These are phyloP conservation scores for Cadophora gregata DNA, from an alignment of 2,329 filamentous ascomycete species.

Conservation along the genomic window DNA sequence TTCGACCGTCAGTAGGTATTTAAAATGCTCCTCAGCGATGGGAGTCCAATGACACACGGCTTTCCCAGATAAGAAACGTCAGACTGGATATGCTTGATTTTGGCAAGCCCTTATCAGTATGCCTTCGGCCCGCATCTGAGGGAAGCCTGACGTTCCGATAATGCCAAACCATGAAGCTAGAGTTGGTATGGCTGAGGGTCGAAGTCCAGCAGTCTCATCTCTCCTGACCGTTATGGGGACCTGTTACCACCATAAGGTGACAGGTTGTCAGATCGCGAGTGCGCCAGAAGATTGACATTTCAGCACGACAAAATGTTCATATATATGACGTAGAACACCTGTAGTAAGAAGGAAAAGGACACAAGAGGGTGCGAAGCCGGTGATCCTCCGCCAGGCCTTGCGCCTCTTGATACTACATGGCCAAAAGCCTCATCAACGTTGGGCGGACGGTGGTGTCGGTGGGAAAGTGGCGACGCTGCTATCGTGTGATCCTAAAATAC, in stretches of 20 bases:
- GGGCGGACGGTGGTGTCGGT: not conserved
- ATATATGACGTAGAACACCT: conserved; percentile 24
- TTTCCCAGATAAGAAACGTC: not conserved
- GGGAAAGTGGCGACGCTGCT: not conserved
- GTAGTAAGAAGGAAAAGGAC: not conserved
- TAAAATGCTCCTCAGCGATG: not conserved
- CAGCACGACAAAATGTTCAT: conserved; percentile 27
- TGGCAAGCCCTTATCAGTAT: not conserved
- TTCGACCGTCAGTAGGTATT: not conserved
- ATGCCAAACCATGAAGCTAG: not conserved
- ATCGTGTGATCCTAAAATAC: not conserved
- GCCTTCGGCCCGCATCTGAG: not conserved
- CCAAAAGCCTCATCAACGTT: not conserved
- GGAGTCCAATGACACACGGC: not conserved
- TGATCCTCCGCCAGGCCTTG: not conserved
- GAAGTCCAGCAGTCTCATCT: not conserved
- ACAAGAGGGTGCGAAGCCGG: not conserved
- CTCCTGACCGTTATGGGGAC: not conserved
- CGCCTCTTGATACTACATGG: not conserved
- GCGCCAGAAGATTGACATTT: conserved; percentile 9
- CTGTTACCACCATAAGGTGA: not conserved
- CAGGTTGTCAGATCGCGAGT: not conserved
- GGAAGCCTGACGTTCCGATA: not conserved
- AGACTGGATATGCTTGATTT: not conserved
- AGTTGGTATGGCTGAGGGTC: not conserved